phyloP scores from a whole-genome alignment of 1,284 basidiomycete genomes.

The Butyriboletus pseudospeciosus region DNA sequence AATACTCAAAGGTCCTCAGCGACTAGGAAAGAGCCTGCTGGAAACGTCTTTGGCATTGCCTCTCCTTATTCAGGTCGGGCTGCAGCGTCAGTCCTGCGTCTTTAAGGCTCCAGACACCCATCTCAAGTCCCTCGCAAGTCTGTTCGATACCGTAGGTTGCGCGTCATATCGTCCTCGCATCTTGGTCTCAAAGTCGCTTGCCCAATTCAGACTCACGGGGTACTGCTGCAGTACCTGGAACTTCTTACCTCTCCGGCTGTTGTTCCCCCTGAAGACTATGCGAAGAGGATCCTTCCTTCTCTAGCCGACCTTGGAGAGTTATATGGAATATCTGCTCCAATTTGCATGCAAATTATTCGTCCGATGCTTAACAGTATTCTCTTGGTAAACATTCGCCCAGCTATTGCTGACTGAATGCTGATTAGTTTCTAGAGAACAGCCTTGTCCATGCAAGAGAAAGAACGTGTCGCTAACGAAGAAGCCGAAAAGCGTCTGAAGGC shows the following conservation, averaged over 20 bases:
- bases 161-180: conserved; percentile 18
- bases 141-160: conserved; percentile 77
- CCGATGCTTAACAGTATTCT: conserved; percentile 70
- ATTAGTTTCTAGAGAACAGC: conserved; percentile 47
- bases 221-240: conserved; percentile 71
- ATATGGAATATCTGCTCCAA: conserved; percentile 75
- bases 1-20: conserved; percentile 56
- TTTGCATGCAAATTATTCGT: conserved; percentile 89
- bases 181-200: conserved; percentile 16
- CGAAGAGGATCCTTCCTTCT: conserved; percentile 62
- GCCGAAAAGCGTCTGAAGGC: conserved; percentile 74
- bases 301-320: conserved; percentile 66
- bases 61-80: conserved; percentile 82
- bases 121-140: conserved; percentile 78
- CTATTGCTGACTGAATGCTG: conserved; percentile 5
- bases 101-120: conserved; percentile 67
- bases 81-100: conserved; percentile 79
- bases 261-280: conserved; percentile 59
- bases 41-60: conserved; percentile 73
- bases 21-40: conserved; percentile 68
- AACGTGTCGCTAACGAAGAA: conserved; percentile 63
- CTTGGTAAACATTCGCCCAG: conserved; percentile 42
- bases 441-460: conserved; percentile 58
- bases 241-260: conserved; percentile 63
- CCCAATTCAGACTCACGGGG: conserved; percentile 63